Evolutionary conservation across 768 basidiomycete genomes (phyloP).

Genomic region (Neoboletus magnificus): DNA sequence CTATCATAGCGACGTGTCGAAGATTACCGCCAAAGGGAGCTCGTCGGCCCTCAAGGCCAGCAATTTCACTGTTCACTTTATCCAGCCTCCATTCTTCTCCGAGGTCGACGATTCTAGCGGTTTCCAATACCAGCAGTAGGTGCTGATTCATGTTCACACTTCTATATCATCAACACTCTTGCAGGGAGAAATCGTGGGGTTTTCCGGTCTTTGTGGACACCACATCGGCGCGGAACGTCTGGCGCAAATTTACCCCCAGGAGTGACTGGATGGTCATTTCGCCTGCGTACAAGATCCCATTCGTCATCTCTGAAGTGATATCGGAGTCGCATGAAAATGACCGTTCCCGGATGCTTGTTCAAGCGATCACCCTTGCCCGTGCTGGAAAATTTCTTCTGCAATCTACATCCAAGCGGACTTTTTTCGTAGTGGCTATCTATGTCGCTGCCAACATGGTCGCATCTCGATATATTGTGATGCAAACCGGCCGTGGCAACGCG

Average conservation of each 20-base stretch:
- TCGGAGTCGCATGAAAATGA: not conserved
- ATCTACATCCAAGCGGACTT: not conserved
- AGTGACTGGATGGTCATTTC: constrained; percentile 9
- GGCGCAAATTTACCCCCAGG: constrained; percentile 2
- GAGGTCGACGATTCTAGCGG: not conserved
- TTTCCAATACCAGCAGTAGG: constrained; percentile 3
- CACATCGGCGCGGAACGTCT: not conserved
- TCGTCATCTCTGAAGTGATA: constrained; percentile 12
- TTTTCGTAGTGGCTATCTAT: constrained; percentile 17
- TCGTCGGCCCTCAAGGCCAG: not conserved
- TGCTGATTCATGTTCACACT: not conserved
- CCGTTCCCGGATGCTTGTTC: constrained; percentile 10
- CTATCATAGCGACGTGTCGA: not conserved
- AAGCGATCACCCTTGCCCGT: constrained; percentile 3
- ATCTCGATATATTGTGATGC: not conserved
- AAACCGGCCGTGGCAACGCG: not conserved
- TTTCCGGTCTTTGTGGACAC: constrained; percentile 12
- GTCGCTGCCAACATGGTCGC: not conserved
- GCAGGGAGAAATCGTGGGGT: constrained; percentile 7
- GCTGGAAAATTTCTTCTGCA: not conserved
- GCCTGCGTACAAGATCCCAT: not conserved
- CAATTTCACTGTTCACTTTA: constrained; percentile 10
- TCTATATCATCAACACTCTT: not conserved
- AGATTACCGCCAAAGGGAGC: accelerated
- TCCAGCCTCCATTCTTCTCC: constrained; percentile 12